A percentile compares a stretch with the other conserved stretches of the same genome.
Conservation (phyloP, 306 rosid species). For the Argentina anserina region DNA sequence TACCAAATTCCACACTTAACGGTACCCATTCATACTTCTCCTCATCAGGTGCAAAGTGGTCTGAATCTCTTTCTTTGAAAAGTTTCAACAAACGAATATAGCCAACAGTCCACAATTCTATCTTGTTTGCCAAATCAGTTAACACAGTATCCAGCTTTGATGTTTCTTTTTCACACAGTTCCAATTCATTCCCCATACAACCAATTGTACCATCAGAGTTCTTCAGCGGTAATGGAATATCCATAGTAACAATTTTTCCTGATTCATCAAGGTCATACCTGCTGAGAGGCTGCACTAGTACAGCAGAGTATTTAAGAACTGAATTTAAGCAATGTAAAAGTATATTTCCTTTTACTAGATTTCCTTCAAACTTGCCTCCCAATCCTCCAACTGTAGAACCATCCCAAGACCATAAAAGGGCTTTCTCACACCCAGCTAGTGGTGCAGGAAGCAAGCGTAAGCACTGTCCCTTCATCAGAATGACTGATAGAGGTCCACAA, state of each 20-base stretch:
- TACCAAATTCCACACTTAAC: constrained; percentile 83
- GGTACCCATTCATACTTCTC: constrained; percentile 91
- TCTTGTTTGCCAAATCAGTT: constrained; percentile 53
- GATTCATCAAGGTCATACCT: constrained; percentile 65
- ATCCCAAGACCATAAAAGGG: constrained; percentile 96
- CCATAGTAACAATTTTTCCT: constrained; percentile 68
- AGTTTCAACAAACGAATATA: constrained; percentile 77
- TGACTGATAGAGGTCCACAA: constrained; percentile 83
- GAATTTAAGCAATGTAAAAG: constrained; percentile 91
- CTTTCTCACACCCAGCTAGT: constrained; percentile 90
- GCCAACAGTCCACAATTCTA: constrained; percentile 81
- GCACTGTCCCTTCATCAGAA: constrained; percentile 94
- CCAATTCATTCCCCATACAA: constrained; percentile 61
- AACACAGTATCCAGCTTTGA: constrained; percentile 58
- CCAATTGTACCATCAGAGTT: constrained; percentile 72
- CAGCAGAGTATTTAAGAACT: constrained; percentile 81
- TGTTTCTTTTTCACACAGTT: constrained; percentile 56
- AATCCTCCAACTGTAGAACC: constrained; percentile 77
- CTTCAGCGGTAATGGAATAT: constrained; percentile 87
- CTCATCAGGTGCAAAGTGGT: constrained; percentile 41
- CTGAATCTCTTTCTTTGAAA: constrained; percentile 49
- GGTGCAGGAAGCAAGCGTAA: constrained; percentile 94
- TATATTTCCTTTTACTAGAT: constrained; percentile 69
- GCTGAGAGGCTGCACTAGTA: constrained; percentile 83
- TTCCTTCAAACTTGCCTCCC: constrained; percentile 86